Percentiles rank a stretch among this genome's conserved stretches.
phyloP scores from a whole-genome alignment of 2,329 filamentous ascomycete species.

The Tolypocladium inflatum region DNA sequence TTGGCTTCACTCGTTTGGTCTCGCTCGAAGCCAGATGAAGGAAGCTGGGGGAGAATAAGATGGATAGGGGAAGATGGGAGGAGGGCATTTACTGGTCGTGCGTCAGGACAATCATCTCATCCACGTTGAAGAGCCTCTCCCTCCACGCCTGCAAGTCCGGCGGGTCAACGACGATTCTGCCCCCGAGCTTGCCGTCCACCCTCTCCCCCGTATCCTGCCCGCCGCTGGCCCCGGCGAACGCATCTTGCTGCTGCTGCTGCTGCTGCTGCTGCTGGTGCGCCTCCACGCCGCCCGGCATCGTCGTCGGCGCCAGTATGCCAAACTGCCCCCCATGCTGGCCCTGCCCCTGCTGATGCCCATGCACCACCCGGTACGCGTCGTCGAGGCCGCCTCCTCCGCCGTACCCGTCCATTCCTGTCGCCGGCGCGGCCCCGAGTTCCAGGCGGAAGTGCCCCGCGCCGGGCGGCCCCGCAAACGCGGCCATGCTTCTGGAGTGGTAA shows the following conservation, averaged over 20 bases:
- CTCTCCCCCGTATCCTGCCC: constrained; percentile 7
- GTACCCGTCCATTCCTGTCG: neutral
- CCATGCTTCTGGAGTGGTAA: neutral
- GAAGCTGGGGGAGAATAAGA: no score
- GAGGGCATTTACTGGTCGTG: constrained; percentile 56
- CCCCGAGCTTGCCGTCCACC: constrained; percentile 42
- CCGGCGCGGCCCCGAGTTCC: constrained; percentile 1
- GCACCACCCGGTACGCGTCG: neutral
- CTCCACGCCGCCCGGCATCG: constrained; percentile 7
- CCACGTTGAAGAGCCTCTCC: constrained; percentile 64
- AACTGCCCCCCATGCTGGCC: constrained; percentile 26
- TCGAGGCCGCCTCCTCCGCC: neutral
- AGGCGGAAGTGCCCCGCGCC: constrained; percentile 5
- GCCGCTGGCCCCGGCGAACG: neutral
- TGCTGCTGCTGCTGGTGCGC: neutral
- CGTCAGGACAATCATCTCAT: constrained; percentile 61
- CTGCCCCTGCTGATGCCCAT: neutral
- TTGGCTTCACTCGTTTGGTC: neutral
- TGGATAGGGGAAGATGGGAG: neutral
- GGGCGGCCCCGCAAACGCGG: constrained; percentile 2
- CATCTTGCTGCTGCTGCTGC: neutral
- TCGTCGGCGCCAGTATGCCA: constrained; percentile 31
- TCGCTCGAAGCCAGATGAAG: neutral
- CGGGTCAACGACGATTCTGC: constrained; percentile 53
- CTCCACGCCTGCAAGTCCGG: constrained; percentile 62